These are phyloP conservation scores for Aquanectria penicillioides DNA, from an alignment of 2,329 filamentous ascomycete species.

Conservation along the genomic window DNA sequence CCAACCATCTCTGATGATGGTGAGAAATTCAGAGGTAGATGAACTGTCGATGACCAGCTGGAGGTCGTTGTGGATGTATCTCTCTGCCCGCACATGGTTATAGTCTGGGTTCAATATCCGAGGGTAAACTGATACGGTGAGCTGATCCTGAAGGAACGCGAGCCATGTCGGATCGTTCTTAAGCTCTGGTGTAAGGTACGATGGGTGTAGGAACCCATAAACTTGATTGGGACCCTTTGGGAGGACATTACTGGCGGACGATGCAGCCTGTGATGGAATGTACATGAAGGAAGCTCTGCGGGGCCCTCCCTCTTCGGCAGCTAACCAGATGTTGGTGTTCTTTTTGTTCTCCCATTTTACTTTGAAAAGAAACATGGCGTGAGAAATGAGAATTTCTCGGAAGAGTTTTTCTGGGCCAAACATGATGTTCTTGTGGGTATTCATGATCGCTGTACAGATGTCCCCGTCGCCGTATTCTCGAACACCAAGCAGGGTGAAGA, in stretches of 20 bases:
- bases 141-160: not conserved
- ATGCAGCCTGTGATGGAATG: not conserved
- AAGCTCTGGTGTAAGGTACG: not conserved
- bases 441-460: slow-evolving; percentile 1
- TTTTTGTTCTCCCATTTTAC: not conserved
- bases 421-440: not conserved
- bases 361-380: slow-evolving; percentile 4
- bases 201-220: slow-evolving; percentile 5
- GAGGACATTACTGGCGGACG: not conserved
- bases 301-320: not conserved
- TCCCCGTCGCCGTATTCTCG: not conserved
- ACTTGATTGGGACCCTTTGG: not conserved
- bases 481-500: slow-evolving; percentile 1
- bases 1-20: slow-evolving; percentile 8
- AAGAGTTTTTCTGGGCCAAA: not conserved
- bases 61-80: not conserved
- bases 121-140: not conserved
- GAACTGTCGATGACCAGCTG: not conserved
- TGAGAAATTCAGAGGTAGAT: not conserved
- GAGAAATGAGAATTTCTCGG: not conserved
- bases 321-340: slow-evolving; percentile 1
- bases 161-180: not conserved
- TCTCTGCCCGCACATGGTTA: not conserved
- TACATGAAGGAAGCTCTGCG: not conserved
- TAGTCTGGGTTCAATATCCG: not conserved